These are phyloP conservation scores for Akanthomyces lecanii DNA, from an alignment of 2,329 filamentous ascomycete species.

Conservation along the genomic window DNA sequence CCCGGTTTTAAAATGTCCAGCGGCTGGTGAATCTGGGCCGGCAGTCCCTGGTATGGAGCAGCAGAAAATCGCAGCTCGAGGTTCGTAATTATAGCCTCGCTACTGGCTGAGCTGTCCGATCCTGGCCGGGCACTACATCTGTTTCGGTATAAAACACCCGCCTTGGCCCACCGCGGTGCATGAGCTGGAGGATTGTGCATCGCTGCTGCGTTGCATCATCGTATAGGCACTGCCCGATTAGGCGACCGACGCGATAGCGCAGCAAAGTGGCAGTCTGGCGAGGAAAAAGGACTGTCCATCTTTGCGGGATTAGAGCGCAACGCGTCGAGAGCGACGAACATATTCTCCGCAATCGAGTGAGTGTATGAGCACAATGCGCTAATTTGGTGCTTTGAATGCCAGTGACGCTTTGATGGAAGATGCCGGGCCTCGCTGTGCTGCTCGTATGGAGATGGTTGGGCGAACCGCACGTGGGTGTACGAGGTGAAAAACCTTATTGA, in stretches of 20 bases:
- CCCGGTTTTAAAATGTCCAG: background rate
- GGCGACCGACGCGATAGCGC: background rate
- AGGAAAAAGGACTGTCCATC: background rate
- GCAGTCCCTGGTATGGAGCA: background rate
- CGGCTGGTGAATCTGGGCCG: background rate
- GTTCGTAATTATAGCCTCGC: constrained; percentile 2
- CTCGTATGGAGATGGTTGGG: background rate
- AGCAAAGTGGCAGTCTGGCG: background rate
- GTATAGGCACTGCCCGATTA: constrained; percentile 5
- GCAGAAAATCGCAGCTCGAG: background rate
- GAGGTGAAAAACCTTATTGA: background rate
- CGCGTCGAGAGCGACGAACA: background rate
- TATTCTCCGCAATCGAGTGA: background rate
- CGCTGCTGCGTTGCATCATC: background rate
- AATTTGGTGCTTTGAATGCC: background rate
- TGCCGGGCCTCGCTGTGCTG: background rate
- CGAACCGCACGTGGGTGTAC: background rate
- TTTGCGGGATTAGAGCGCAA: background rate
- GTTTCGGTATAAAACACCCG: background rate
- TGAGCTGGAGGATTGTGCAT: background rate
- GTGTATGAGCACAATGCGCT: background rate
- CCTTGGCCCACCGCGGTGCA: background rate
- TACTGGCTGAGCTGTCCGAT: constrained; percentile 1
- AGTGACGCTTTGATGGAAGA: background rate
- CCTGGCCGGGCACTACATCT: background rate